Base-by-base conservation (phyloP, 169 alveolate species). In the Plasmodium gonderi region DNA sequence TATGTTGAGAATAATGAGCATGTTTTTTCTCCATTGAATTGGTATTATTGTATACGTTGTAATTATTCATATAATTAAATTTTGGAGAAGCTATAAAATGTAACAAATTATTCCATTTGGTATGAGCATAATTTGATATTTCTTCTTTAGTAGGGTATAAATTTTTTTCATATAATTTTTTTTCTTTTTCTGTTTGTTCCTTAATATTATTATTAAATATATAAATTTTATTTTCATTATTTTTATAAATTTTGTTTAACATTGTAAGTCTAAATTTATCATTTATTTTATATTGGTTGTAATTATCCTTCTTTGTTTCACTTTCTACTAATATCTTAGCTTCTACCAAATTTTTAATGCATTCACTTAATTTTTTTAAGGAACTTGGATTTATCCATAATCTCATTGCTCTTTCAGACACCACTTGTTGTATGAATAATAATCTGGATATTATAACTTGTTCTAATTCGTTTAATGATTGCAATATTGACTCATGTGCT, bases 361-460 rank as follows among this genome's bases (percentile, higher is more conserved):
- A 23, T 74, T 87, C 93, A 87, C 97, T 76, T 75, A 96, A 80
- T 38, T 95, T 97, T 29, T 91, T 92, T 51, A 94, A 85, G 49
- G 93, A 90, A 72, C 83, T 92, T 0, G 97, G 95, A 33, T 91
- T 85, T 79, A 96, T 94, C 98, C 98, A 96, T 51, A 96, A 90
- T 65, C 97, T 91, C 95, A 96, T 92, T 29, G 98, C 97, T 14
- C 97, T 76, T 90, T 96, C 98, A 9, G 97, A 91, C 23, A 96
- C 98, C n/a, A 96, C 95, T 91, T 96, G 98, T 54, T 94, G 96
- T 17, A 96, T 95, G 78, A 85, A 96, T 77, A 95, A 90, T 38
- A 96, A 92, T 40, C 98, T 69, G 26, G 95, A 91, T 26, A 96
- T 67, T 20, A 96, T 95, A 64, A 94, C 92, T 82, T 92, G 95